Conservation (phyloP, 805 yeast species). For the Metschnikowia proteae region DNA sequence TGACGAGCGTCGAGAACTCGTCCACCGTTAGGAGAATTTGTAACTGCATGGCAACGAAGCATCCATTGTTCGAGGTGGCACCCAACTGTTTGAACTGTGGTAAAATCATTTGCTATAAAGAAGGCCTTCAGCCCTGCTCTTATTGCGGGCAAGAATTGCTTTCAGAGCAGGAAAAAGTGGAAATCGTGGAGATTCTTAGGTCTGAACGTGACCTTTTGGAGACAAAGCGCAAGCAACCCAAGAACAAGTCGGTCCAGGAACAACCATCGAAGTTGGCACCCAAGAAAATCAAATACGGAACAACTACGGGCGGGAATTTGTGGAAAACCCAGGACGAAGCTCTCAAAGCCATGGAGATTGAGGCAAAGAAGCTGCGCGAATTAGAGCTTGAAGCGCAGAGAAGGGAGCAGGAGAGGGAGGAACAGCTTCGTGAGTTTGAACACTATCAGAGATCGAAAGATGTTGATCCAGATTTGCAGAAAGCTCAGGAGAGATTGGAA, state of each 20-base stretch:
- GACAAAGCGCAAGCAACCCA: conserved; percentile 20
- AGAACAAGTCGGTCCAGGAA: conserved; percentile 19
- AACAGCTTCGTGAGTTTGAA: conserved; percentile 43
- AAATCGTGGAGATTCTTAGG: conserved; percentile 50
- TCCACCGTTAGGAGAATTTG: conserved; percentile 41
- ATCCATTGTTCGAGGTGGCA: conserved; percentile 82
- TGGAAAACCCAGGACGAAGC: conserved; percentile 67
- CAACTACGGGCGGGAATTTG: conserved; percentile 57
- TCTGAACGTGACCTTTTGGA: conserved; percentile 45
- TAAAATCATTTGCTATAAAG: conserved; percentile 83
- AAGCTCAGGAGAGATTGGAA: conserved; percentile 73
- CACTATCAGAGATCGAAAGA: conserved; percentile 37
- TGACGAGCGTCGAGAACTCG: conserved; percentile 1
- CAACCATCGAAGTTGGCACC: conserved; percentile 17
- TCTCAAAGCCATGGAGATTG: conserved; percentile 55
- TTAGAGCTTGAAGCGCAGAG: conserved; percentile 18
- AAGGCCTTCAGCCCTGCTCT: conserved; percentile 88
- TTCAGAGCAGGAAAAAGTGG: conserved; percentile 54
- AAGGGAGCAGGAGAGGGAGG: conserved; percentile 32
- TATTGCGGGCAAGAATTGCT: conserved; percentile 72
- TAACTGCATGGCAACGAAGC: conserved; percentile 82
- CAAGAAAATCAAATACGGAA: conserved; percentile 51
- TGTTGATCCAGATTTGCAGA: conserved; percentile 54
- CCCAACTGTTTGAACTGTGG: conserved; percentile 96
- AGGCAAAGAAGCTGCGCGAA: conserved; percentile 25